phyloP scores from a whole-genome alignment of 177 flowering plant species.

The Tripterygium wilfordii region DNA sequence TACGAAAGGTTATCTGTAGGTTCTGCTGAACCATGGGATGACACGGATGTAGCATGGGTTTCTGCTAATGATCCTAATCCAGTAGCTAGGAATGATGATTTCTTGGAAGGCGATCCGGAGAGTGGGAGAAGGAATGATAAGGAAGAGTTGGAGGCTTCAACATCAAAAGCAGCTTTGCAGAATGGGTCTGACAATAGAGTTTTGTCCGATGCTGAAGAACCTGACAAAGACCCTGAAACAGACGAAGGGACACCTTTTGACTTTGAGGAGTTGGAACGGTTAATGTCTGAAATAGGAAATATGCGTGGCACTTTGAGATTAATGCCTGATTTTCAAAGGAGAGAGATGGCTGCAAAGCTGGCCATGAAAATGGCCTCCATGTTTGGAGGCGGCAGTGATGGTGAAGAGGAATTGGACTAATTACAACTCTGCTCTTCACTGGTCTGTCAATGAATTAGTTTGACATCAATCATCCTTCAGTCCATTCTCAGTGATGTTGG shows the following conservation, averaged over 20 bases:
- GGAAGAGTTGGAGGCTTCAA: conserved; percentile 20
- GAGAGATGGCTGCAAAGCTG: conserved; percentile 88
- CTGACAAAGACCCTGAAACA: conserved; percentile 18
- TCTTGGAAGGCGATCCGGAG: conserved; percentile 10
- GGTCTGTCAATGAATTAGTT: too few relatives aligned
- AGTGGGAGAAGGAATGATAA: conserved; percentile 4
- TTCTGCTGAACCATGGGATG: conserved; percentile 84
- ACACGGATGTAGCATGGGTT: conserved; percentile 55
- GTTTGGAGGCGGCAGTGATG: conserved; percentile 79
- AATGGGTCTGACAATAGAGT: conserved; percentile 19
- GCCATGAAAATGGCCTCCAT: conserved; percentile 92
- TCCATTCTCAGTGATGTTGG: too few relatives aligned
- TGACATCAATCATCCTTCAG: too few relatives aligned
- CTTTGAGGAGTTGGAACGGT: conserved; percentile 69
- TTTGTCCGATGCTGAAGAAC: conserved; percentile 6
- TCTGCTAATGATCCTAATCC: conserved; percentile 34
- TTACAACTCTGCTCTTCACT: too few relatives aligned
- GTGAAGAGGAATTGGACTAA: conserved; percentile 38
- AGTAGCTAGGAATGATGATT: conserved; percentile 8
- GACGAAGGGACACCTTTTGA: conserved; percentile 35
- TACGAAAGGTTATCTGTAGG: conserved; percentile 76
- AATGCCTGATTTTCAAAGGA: conserved; percentile 90
- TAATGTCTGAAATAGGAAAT: conserved; percentile 83
- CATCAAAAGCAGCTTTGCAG: conserved; percentile 16
- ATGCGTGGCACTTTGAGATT: conserved; percentile 67